Percentiles rank a stretch among this genome's conserved stretches.
Conservation (phyloP, 768 basidiomycete genomes). For the Boletus reticuloceps region DNA sequence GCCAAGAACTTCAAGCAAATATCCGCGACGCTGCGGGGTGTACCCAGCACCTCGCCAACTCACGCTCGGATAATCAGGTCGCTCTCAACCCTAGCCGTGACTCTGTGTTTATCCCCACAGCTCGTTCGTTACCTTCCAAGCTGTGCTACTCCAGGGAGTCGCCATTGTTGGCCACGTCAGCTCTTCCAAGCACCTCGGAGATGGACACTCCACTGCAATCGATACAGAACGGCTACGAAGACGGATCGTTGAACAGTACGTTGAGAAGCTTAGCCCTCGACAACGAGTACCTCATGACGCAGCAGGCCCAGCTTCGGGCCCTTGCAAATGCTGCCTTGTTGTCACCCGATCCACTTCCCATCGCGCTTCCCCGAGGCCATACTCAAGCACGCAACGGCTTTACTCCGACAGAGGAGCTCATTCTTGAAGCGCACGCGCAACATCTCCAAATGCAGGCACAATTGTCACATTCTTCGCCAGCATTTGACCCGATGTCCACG, state of each 20-base stretch:
- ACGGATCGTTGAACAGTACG: conserved; percentile 11
- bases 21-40: conserved; percentile 1
- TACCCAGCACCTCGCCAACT: conserved; percentile 7
- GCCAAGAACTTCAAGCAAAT: conserved; percentile 47
- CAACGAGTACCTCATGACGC: conserved; percentile 16
- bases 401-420: conserved; percentile 66
- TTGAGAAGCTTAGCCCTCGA: conserved; percentile 14
- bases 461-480: conserved; percentile 4
- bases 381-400: conserved; percentile 51
- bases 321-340: conserved; percentile 19
- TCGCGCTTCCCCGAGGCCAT: conserved; percentile 21
- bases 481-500: conserved; percentile 9
- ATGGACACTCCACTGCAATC: conserved; percentile 41
- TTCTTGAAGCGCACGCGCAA: conserved; percentile 53
- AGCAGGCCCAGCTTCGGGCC: conserved; percentile 22
- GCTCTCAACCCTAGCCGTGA: neutral
- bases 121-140: conserved; percentile 22
- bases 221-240: conserved; percentile 24
- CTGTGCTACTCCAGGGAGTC: conserved; percentile 18
- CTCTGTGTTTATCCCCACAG: conserved; percentile 10
- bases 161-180: conserved; percentile 10
- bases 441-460: conserved; percentile 18
- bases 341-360: conserved; percentile 8
- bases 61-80: conserved; percentile 1
- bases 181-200: conserved; percentile 32